These are phyloP conservation scores for Cladosporium sphaerospermum DNA, from an alignment of 2,329 filamentous ascomycete genomes.

Conservation along the genomic window DNA sequence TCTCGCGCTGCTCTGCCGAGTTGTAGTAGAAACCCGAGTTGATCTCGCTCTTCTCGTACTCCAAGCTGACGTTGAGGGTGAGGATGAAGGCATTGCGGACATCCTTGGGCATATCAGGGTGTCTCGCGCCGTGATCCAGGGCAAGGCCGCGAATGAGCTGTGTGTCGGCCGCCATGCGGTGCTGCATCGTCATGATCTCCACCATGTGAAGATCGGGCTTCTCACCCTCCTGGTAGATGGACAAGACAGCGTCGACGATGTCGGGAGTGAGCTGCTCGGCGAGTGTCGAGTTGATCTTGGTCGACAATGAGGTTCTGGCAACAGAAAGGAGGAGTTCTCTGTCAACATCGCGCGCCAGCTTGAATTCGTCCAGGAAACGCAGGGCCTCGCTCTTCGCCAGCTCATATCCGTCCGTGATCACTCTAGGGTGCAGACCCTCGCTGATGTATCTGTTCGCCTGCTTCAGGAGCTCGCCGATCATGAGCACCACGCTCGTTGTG, in stretches of 20 bases:
- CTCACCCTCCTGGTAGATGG: constrained; percentile 80
- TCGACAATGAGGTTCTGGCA: constrained; percentile 87
- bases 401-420: constrained; percentile 96
- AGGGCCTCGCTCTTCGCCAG: constrained; percentile 89
- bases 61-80: constrained; percentile 90
- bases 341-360: constrained; percentile 80
- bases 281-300: constrained; percentile 84
- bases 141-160: constrained; percentile 90
- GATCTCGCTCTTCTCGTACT: constrained; percentile 99
- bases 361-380: constrained; percentile 93
- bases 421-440: constrained; percentile 91
- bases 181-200: constrained; percentile 99
- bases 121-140: constrained; percentile 88
- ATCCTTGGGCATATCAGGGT: constrained; percentile 96
- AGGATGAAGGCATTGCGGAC: constrained; percentile 94
- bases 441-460: constrained; percentile 94
- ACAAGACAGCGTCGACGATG: constrained; percentile 91
- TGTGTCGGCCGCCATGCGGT: constrained; percentile 90
- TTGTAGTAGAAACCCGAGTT: constrained; percentile 99
- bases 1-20: constrained; percentile 91
- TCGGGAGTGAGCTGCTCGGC: constrained; percentile 88
- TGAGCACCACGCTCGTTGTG: constrained; percentile 89
- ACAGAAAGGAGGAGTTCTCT: constrained; percentile 90
- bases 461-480: constrained; percentile 95
- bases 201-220: constrained; percentile 99